A percentile compares a stretch with the other conserved stretches of the same genome.
phyloP scores from a whole-genome alignment of 176 grass and related monocot genomes.

The Juncus effusus region DNA sequence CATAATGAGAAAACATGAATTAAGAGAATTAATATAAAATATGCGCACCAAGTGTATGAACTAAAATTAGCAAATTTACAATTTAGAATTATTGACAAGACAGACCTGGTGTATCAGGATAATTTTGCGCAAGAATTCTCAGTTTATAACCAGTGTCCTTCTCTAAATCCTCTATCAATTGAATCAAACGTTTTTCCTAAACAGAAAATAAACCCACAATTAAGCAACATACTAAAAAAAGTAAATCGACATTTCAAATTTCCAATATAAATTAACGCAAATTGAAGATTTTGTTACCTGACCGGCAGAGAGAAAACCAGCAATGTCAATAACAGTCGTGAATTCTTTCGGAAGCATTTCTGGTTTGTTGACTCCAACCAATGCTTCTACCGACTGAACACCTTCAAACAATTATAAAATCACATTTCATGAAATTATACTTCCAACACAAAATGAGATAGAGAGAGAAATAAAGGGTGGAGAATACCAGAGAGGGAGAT shows the following conservation, averaged over 20 bases:
- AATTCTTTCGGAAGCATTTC: slow-evolving; percentile 91
- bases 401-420: slow-evolving; percentile 32
- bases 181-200: slow-evolving; percentile 65
- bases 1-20: not conserved
- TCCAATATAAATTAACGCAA: not conserved
- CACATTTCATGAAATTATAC: slow-evolving; percentile 3
- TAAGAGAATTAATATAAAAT: not conserved
- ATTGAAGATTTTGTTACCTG: slow-evolving; percentile 46
- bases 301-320: slow-evolving; percentile 85
- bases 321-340: slow-evolving; percentile 82
- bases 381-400: slow-evolving; percentile 50
- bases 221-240: not conserved
- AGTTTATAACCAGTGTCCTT: slow-evolving; percentile 91
- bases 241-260: no score
- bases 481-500: slow-evolving; percentile 51
- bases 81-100: slow-evolving; percentile 3
- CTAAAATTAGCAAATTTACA: not conserved
- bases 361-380: slow-evolving; percentile 82
- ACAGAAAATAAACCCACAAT: not conserved
- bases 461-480: not conserved
- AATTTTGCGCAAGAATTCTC: slow-evolving; percentile 94
- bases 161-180: slow-evolving; percentile 81
- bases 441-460: not conserved
- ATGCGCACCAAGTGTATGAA: slow-evolving; percentile 1
- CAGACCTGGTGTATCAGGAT: slow-evolving; percentile 87